phyloP scores from a whole-genome alignment of 2,329 filamentous ascomycete genomes.

The Alternaria alternata region DNA sequence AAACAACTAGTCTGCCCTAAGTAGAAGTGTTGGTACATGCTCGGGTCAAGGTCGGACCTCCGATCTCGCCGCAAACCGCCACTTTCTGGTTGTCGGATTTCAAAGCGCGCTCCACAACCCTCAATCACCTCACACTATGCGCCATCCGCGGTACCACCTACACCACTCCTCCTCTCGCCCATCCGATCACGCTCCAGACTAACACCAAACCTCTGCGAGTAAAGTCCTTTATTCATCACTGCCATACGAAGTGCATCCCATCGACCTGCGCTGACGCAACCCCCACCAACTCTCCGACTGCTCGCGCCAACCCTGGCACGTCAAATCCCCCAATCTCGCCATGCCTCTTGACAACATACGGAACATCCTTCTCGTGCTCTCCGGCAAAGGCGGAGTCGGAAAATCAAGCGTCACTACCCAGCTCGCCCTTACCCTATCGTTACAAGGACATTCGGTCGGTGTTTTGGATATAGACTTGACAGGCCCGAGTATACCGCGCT shows the following conservation, averaged over 20 bases:
- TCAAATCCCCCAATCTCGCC: constrained; percentile 21
- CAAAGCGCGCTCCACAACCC: constrained; percentile 40
- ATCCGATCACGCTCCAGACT: constrained; percentile 28
- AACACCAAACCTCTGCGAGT: constrained; percentile 4
- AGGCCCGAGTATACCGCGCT: constrained; percentile 92
- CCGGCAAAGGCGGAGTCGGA: constrained; percentile 96
- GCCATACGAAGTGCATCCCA: neutral
- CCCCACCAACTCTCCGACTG: neutral
- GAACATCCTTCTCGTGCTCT: constrained; percentile 83
- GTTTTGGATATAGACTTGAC: constrained; percentile 97
- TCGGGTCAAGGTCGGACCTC: constrained; percentile 25
- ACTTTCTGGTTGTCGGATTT: constrained; percentile 38
- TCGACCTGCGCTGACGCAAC: neutral
- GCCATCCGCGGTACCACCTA: constrained; percentile 10
- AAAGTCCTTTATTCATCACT: too few relatives aligned
- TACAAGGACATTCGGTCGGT: constrained; percentile 87
- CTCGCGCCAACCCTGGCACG: neutral
- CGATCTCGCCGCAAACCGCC: constrained; percentile 39
- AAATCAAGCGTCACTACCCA: constrained; percentile 99
- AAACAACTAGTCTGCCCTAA: neutral
- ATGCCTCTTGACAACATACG: constrained; percentile 77
- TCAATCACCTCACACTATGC: constrained; percentile 29
- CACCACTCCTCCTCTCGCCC: neutral
- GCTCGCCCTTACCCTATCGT: constrained; percentile 85
- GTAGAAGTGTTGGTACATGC: neutral